Evolutionary conservation across 768 basidiomycete genomes (phyloP), one percentile per base, ranked within the genome.

Genomic region (Lactifluus echinatus): DNA sequence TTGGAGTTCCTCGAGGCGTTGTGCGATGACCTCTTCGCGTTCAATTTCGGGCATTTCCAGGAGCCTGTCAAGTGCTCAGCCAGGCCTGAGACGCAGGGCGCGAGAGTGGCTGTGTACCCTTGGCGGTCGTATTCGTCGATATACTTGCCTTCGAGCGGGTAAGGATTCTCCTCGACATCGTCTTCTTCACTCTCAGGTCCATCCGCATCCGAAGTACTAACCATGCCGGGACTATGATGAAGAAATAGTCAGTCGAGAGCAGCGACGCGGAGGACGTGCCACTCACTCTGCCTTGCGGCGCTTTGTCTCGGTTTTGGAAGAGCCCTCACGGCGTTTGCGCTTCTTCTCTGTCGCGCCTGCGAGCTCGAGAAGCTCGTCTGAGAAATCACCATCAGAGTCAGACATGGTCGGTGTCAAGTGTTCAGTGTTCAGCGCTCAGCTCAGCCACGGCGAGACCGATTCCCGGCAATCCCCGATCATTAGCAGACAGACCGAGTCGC

Each of bases 61-160:
- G 31, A 98, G 75, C 51, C 94, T 97, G 67, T 37, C 23, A 24
- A 39, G 28, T 60, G 3, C 36, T 44, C 17, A 36, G 48, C 19
- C 19, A 44, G 50, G 21, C 53, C 62, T 59, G 60, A 58, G 65
- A 67, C 57, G 61, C 53, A 34, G 44, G 51, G 50, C n/a, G 55
- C 48, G 63, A 48, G 53, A 44, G 44, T 46, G 37, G 40, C 34
- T 37, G 59, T 55, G 75, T 74, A 95, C 95, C 77, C 73, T 62
- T 85, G 79, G 65, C 87, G 80, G 70, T 97, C 95, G 12, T 75
- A 78, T 64, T 92, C 91, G 66, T 96, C 85, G 57, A 79, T 79
- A 67, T 89, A 98, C 70, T 91, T 90, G 49, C 91, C 93, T 65
- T 98, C 95, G 12, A 96, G 73, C 0, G 93, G 94, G 68, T 91